These are phyloP conservation scores for Nigrospora sphaerica DNA, from an alignment of 2,329 filamentous ascomycete genomes.

Conservation along the genomic window DNA sequence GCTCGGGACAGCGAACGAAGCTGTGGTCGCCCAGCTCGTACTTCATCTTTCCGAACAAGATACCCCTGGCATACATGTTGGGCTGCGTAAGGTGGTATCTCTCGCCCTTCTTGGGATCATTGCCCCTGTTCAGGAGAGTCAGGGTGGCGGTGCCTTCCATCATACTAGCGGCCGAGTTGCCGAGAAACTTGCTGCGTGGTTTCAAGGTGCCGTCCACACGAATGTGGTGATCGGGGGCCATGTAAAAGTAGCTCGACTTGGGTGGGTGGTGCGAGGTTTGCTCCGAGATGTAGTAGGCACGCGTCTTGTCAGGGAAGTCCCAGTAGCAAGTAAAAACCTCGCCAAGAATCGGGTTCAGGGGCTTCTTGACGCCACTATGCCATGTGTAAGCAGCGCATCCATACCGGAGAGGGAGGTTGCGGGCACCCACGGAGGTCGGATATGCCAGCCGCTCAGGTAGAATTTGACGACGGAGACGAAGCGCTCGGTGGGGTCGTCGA, in stretches of 20 bases:
- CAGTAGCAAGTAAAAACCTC: conserved; percentile 95
- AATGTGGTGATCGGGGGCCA: conserved; percentile 89
- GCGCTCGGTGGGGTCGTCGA: conserved; percentile 82
- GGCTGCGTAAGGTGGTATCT: conserved; percentile 93
- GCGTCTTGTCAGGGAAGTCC: conserved; percentile 79
- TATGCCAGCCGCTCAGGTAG: conserved; percentile 97
- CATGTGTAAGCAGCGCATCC: neutral
- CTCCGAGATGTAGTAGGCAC: conserved; percentile 92
- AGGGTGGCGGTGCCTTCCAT: conserved; percentile 96
- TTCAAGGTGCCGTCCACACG: conserved; percentile 94
- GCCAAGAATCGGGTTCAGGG: conserved; percentile 90
- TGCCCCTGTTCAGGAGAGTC: conserved; percentile 70
- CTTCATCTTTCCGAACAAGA: conserved; percentile 98
- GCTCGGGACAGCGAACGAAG: conserved; percentile 83
- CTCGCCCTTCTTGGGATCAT: conserved; percentile 61
- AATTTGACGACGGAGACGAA: conserved; percentile 97
- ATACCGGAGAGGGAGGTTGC: neutral
- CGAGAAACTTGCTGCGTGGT: conserved; percentile 88
- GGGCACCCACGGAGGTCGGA: conserved; percentile 78
- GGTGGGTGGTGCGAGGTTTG: conserved; percentile 98
- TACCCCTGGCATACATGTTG: conserved; percentile 97
- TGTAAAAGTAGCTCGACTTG: conserved; percentile 98
- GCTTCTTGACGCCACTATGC: conserved; percentile 89
- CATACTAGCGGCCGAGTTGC: conserved; percentile 93
- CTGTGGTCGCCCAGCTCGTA: conserved; percentile 97